Conservation (phyloP, 306 rosid genomes). For the Lotus japonicus region DNA sequence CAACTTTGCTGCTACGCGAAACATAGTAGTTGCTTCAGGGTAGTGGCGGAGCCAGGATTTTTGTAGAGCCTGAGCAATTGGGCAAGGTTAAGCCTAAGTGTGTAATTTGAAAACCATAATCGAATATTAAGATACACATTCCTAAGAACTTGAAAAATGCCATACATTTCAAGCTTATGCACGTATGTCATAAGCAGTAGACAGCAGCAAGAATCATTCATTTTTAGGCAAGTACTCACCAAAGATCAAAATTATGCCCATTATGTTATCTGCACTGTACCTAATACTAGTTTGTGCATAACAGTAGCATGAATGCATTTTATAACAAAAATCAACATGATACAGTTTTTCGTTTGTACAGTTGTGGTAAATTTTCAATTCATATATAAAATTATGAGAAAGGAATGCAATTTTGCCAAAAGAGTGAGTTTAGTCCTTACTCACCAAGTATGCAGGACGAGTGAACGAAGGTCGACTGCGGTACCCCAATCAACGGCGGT, state of each 20-base stretch:
- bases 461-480: too few species aligned
- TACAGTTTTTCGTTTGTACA: not conserved
- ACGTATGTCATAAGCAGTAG: not conserved
- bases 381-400: not conserved
- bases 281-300: not conserved
- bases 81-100: too few species aligned
- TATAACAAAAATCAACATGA: not conserved
- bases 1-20: slow-evolving; percentile 37
- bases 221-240: slow-evolving; percentile 15
- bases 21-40: slow-evolving; percentile 31
- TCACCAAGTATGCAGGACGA: slow-evolving; percentile 65
- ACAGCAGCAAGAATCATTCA: slow-evolving; percentile 1
- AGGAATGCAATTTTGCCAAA: not conserved
- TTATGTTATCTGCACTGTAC: not conserved
- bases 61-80: too few species aligned
- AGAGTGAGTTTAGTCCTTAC: not conserved
- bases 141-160: not conserved
- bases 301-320: not conserved
- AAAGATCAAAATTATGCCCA: not conserved
- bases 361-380: not conserved
- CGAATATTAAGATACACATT: not conserved
- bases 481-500: too few species aligned
- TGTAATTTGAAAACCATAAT: too few species aligned
- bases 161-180: not conserved
- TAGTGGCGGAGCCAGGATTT: too few species aligned